These are phyloP conservation scores for Maudiozyma saulgeensis DNA, from an alignment of 805 yeast genomes.

Conservation along the genomic window DNA sequence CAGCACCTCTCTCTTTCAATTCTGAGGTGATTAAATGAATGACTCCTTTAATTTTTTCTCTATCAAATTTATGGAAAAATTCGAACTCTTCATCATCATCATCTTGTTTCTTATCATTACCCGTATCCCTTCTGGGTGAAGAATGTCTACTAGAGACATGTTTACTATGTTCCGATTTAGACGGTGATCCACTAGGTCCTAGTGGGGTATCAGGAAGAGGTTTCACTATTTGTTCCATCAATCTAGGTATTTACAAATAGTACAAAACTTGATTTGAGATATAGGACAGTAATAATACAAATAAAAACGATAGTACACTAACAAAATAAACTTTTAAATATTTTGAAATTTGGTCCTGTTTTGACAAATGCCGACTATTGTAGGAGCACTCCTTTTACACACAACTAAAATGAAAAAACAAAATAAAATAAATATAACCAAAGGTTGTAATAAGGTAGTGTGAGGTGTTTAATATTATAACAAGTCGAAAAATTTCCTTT, in stretches of 20 bases:
- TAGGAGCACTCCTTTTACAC: no score
- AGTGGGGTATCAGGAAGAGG: constrained; percentile 9
- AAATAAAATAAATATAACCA: no score
- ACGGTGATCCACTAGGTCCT: constrained; percentile 1
- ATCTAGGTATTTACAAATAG: background rate
- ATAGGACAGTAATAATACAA: no score
- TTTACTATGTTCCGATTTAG: background rate
- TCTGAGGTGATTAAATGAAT: constrained; percentile 66
- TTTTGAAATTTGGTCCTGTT: no score
- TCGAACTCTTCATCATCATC: constrained; percentile 28
- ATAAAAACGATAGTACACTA: no score
- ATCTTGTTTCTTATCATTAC: background rate
- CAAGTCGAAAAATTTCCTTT: no score
- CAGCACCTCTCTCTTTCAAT: constrained; percentile 57
- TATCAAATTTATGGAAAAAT: constrained; percentile 40
- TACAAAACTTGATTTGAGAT: background rate
- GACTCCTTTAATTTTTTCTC: constrained; percentile 57
- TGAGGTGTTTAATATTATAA: no score
- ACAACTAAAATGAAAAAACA: no score
- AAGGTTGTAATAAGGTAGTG: no score
- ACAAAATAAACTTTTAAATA: no score
- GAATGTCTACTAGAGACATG: background rate
- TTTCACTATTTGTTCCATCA: constrained; percentile 4
- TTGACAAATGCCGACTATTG: no score
- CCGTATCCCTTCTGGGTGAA: background rate